Conservation (phyloP, 83 land plant genomes). For the Picea abies region DNA sequence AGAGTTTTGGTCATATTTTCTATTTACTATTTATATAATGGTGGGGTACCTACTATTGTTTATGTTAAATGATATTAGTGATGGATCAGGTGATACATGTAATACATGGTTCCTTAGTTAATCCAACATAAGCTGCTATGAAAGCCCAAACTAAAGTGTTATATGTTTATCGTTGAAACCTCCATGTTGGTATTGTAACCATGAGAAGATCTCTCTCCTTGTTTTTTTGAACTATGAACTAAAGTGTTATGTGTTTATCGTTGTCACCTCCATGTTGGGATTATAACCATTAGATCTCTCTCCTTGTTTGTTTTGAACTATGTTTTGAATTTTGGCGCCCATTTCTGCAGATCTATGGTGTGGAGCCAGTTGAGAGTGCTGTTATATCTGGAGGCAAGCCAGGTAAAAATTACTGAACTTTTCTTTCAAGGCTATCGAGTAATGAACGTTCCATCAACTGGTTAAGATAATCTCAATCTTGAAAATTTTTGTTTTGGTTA, state of each 20-base stretch:
- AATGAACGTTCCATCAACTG: too few species aligned
- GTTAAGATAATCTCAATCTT: too few species aligned
- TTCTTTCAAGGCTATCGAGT: too few species aligned
- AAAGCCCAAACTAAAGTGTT: neutral
- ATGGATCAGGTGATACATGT: neutral
- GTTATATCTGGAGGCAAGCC: constrained; percentile 83
- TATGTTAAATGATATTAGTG: neutral
- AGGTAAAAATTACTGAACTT: constrained; percentile 29
- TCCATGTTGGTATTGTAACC: too few species aligned
- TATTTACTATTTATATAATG: neutral
- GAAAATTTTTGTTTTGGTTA: too few species aligned
- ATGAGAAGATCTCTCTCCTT: neutral
- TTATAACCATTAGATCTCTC: neutral
- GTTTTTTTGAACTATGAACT: neutral
- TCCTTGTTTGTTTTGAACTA: neutral
- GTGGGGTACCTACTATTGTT: neutral
- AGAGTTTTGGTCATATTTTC: neutral
- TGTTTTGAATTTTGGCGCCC: neutral
- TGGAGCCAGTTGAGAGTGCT: constrained; percentile 82
- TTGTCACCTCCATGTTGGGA: too few species aligned
- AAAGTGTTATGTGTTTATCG: neutral
- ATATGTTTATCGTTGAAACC: too few species aligned
- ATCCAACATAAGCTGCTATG: neutral
- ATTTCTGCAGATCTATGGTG: constrained; percentile 62
- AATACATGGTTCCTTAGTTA: neutral